A percentile compares a stretch with the other conserved stretches of the same genome.
phyloP scores from a whole-genome alignment of 1,284 basidiomycete species.

The Pascua guehoae region DNA sequence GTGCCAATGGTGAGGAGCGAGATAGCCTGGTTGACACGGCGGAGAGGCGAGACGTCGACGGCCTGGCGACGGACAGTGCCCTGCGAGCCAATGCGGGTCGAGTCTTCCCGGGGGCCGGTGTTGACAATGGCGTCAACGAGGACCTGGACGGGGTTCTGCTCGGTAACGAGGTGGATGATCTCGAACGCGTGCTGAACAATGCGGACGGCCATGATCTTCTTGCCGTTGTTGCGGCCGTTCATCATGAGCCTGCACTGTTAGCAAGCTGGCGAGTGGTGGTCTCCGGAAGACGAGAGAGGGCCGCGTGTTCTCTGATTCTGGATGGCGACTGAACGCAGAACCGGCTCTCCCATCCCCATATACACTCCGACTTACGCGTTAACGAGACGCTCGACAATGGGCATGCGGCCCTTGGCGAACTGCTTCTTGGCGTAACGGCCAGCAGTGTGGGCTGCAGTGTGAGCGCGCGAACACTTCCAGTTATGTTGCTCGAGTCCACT shows the following conservation, averaged over 20 bases:
- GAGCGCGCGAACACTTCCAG: neutral
- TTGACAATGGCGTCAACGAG: conserved; percentile 97
- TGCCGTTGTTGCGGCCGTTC: conserved; percentile 99
- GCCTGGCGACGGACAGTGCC: conserved; percentile 99
- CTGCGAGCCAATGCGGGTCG: conserved; percentile 99
- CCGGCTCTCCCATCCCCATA: no score
- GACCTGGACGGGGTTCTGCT: conserved; percentile 99
- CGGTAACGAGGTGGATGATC: conserved; percentile 99
- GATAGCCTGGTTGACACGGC: conserved; percentile 97
- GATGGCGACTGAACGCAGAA: neutral
- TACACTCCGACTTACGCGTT: conserved; percentile 69
- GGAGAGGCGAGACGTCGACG: conserved; percentile 97
- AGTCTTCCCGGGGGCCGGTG: conserved; percentile 99
- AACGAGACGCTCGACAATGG: conserved; percentile 98
- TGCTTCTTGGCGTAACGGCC: conserved; percentile 99
- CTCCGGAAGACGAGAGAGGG: neutral
- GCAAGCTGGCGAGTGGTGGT: neutral
- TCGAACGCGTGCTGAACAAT: conserved; percentile 99
- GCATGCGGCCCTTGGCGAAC: conserved; percentile 99
- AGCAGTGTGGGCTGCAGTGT: conserved; percentile 75
- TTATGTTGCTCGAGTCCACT: conserved; percentile 15
- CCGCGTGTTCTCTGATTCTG: neutral
- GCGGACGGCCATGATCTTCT: conserved; percentile 98
- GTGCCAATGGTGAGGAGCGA: conserved; percentile 93
- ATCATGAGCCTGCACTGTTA: conserved; percentile 77